phyloP scores from a whole-genome alignment of 805 yeast species.

The Candida broadrunensis region DNA sequence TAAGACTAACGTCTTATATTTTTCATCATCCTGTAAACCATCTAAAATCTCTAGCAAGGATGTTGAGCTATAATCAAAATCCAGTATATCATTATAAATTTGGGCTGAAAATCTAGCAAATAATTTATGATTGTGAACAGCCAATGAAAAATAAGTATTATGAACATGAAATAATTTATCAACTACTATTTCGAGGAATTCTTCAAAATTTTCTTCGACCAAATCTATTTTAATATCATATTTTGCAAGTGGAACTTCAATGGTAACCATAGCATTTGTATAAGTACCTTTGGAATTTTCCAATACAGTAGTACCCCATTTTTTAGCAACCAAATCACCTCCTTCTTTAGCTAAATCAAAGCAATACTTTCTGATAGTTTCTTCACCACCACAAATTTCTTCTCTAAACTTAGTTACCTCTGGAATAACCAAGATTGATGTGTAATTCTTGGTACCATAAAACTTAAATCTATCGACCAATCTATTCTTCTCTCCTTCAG shows the following conservation, averaged over 20 bases:
- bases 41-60: slow-evolving; percentile 25
- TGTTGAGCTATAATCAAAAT: slow-evolving; percentile 47
- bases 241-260: slow-evolving; percentile 31
- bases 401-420: slow-evolving; percentile 54
- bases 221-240: slow-evolving; percentile 4
- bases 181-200: slow-evolving; percentile 3
- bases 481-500: slow-evolving; percentile 17
- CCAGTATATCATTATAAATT: slow-evolving; percentile 54
- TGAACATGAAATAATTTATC: slow-evolving; percentile 14
- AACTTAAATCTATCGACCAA: slow-evolving; percentile 48
- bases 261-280: slow-evolving; percentile 42
- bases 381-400: slow-evolving; percentile 60
- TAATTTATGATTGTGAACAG: slow-evolving; percentile 31
- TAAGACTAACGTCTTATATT: background rate
- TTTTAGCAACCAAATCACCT: slow-evolving; percentile 33
- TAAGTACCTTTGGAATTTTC: slow-evolving; percentile 32
- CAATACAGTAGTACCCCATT: slow-evolving; percentile 38
- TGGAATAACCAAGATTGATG: slow-evolving; percentile 38
- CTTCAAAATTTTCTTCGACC: slow-evolving; percentile 3
- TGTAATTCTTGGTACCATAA: slow-evolving; percentile 49
- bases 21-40: background rate
- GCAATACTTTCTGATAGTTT: slow-evolving; percentile 47
- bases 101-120: slow-evolving; percentile 55
- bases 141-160: slow-evolving; percentile 49
- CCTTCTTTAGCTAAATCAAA: slow-evolving; percentile 42